Conservation (phyloP, 2,329 filamentous ascomycete genomes). For the Colletotrichum eremochloae region DNA sequence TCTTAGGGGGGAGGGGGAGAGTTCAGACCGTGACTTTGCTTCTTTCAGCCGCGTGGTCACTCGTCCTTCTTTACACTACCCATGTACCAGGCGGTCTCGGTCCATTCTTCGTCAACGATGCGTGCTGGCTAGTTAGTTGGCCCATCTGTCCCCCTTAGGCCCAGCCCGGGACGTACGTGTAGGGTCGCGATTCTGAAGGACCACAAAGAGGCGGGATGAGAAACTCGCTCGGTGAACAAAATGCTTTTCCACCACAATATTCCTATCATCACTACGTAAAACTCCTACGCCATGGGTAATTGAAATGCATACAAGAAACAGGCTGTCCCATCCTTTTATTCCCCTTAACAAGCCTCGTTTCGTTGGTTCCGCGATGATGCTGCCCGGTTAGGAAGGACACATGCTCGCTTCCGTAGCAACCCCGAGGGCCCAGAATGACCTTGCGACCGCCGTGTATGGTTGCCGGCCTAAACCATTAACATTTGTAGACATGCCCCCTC, state of each 20-base stretch:
- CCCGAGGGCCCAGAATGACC: neutral
- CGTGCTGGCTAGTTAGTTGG: neutral
- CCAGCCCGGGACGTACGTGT: neutral
- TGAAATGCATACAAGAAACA: constrained; percentile 21
- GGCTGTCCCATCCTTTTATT: neutral
- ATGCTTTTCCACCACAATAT: constrained; percentile 6
- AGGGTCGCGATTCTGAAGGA: no score
- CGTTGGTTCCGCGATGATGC: neutral
- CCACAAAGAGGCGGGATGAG: no score
- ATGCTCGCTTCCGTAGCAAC: neutral
- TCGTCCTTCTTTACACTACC: no score
- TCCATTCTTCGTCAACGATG: neutral
- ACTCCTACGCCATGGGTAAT: neutral
- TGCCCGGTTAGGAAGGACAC: neutral
- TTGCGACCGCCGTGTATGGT: neutral
- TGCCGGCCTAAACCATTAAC: neutral
- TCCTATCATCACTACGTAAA: constrained; percentile 13
- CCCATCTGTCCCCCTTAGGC: neutral
- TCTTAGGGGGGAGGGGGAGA: no score
- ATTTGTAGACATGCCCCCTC: neutral
- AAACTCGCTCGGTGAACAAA: neutral
- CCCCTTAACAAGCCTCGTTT: neutral
- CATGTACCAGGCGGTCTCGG: neutral
- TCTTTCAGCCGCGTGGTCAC: neutral
- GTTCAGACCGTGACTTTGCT: neutral